Conservation (phyloP, 768 basidiomycete species). For the Heimioporus sp. region DNA sequence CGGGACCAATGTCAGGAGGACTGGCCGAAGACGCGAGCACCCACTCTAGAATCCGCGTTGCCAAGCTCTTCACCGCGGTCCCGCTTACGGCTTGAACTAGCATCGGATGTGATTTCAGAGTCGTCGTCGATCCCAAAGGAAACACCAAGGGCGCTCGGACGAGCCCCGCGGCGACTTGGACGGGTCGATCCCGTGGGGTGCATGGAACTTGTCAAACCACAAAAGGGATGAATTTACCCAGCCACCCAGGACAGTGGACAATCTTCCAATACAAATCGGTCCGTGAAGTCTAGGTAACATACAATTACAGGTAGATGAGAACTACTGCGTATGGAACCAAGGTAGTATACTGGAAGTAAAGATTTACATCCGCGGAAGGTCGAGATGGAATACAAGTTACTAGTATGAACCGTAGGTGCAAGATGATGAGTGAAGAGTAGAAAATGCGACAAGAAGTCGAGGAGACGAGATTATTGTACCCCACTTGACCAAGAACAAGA, state of each 20-base stretch:
- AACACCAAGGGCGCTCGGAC: conserved; percentile 55
- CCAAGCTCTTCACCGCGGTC: conserved; percentile 10
- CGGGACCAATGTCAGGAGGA: background rate
- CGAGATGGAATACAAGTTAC: conserved; percentile 10
- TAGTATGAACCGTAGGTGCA: conserved; percentile 3
- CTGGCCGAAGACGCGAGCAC: background rate
- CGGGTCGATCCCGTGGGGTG: background rate
- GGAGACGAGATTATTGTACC: conserved; percentile 4
- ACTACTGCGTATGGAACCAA: conserved; percentile 6
- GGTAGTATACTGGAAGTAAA: conserved; percentile 12
- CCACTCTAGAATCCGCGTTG: conserved; percentile 14
- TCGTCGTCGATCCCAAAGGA: conserved; percentile 48
- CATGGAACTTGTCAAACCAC: no score
- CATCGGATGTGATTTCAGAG: conserved; percentile 25
- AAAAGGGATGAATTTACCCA: no score
- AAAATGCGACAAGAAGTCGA: conserved; percentile 6
- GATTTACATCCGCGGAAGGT: conserved; percentile 7
- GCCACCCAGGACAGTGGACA: no score
- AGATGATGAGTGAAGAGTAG: conserved; percentile 3
- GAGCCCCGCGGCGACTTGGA: conserved; percentile 29
- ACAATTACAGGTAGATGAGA: conserved; percentile 9
- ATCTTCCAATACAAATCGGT: no score
- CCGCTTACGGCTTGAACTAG: conserved; percentile 23
- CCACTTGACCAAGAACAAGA: conserved; percentile 12
- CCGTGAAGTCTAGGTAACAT: conserved; percentile 9